Conservation (phyloP, 305 asterid species). For the Lippia alba region DNA sequence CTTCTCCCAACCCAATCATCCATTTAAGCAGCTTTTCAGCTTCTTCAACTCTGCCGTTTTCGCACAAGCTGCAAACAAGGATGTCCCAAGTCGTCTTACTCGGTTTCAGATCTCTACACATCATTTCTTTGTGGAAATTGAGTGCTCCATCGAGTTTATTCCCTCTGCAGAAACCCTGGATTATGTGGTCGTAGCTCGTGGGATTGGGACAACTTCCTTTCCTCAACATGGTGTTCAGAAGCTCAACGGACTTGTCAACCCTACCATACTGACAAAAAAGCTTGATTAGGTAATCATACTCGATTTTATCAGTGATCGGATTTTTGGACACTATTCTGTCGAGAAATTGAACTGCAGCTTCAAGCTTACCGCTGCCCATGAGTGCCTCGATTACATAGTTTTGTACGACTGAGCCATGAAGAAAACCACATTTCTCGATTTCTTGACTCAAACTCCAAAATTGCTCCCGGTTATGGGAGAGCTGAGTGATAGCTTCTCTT, state of each 20-base stretch:
- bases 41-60: slow-evolving; percentile 52
- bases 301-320: slow-evolving; percentile 46
- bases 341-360: slow-evolving; percentile 60
- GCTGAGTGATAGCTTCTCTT: slow-evolving; percentile 50
- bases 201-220: slow-evolving; percentile 60
- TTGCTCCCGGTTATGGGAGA: slow-evolving; percentile 46
- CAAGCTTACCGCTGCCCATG: slow-evolving; percentile 44
- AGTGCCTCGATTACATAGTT: slow-evolving; percentile 51
- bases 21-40: slow-evolving; percentile 61
- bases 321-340: slow-evolving; percentile 50
- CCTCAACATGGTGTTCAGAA: slow-evolving; percentile 63
- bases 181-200: slow-evolving; percentile 57
- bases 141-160: slow-evolving; percentile 58
- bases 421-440: slow-evolving; percentile 76
- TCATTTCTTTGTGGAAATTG: slow-evolving; percentile 77
- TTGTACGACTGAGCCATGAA: slow-evolving; percentile 61
- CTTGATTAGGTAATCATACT: slow-evolving; percentile 63
- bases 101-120: slow-evolving; percentile 55
- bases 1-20: slow-evolving; percentile 60
- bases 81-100: slow-evolving; percentile 53
- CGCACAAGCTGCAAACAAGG: slow-evolving; percentile 51
- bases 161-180: slow-evolving; percentile 51
- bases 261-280: slow-evolving; percentile 57
- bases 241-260: slow-evolving; percentile 64
- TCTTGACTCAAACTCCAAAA: slow-evolving; percentile 58